Conservation (phyloP, 2,329 filamentous ascomycete species). For the Calonectria pauciramosa region DNA sequence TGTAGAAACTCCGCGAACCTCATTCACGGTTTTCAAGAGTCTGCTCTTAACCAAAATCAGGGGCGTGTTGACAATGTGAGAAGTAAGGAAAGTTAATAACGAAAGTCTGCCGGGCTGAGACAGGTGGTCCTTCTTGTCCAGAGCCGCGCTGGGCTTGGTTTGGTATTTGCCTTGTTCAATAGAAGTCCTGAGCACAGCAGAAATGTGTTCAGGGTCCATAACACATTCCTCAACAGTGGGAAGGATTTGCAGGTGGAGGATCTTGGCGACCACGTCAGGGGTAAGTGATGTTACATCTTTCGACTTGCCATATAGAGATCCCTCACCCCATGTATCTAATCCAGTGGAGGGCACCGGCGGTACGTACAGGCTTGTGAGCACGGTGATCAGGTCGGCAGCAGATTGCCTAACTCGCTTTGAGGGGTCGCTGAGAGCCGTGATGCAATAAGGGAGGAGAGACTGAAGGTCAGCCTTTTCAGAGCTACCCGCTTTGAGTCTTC, state of each 20-base stretch:
- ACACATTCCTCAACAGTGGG: conserved; percentile 88
- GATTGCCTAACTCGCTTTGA: conserved; percentile 83
- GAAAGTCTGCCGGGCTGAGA: conserved; percentile 73
- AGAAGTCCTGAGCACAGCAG: conserved; percentile 67
- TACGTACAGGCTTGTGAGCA: conserved; percentile 66
- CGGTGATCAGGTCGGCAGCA: conserved; percentile 76
- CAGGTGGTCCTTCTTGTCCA: conserved; percentile 68
- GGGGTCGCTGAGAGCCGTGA: conserved; percentile 81
- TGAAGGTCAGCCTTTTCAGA: conserved; percentile 76
- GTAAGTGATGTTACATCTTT: conserved; percentile 70
- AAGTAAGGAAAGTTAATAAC: conserved; percentile 79
- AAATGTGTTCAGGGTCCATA: conserved; percentile 81
- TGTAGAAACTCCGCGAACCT: conserved; percentile 78
- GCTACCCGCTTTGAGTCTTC: conserved; percentile 66
- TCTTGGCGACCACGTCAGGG: conserved; percentile 67
- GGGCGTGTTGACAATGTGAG: conserved; percentile 79
- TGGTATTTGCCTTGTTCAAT: conserved; percentile 58
- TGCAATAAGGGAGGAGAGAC: conserved; percentile 83
- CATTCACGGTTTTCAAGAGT: conserved; percentile 79
- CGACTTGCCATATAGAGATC: conserved; percentile 73
- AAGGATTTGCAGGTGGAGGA: conserved; percentile 77
- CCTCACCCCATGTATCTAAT: conserved; percentile 70
- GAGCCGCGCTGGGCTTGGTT: conserved; percentile 47
- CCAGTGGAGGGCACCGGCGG: conserved; percentile 54
- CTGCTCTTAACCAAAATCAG: conserved; percentile 77